Conservation (phyloP, 257 asterid genomes). For the Fraxinus americana region DNA sequence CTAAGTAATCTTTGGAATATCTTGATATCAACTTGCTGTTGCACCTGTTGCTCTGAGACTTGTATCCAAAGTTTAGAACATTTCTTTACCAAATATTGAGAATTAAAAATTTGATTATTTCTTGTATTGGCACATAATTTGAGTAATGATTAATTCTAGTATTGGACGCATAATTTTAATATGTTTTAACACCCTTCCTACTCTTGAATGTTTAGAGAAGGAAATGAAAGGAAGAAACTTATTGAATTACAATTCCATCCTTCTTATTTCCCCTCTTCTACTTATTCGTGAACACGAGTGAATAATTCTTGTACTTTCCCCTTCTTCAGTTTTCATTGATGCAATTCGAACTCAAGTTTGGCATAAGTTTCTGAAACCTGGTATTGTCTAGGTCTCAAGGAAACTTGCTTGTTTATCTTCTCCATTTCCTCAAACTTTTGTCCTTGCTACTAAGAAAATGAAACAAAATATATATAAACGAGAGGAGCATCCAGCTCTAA, state of each 20-base stretch:
- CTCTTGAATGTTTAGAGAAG: background rate
- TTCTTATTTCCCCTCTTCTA: background rate
- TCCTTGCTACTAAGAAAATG: background rate
- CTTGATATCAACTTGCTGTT: background rate
- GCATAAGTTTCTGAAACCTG: background rate
- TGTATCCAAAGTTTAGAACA: background rate
- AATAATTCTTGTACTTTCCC: background rate
- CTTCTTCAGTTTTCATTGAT: background rate
- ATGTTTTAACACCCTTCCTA: background rate
- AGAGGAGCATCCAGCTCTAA: background rate
- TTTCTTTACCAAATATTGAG: background rate
- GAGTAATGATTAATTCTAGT: too few relatives aligned
- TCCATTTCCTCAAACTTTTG: background rate
- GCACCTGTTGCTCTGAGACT: background rate
- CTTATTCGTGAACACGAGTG: background rate
- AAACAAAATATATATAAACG: background rate
- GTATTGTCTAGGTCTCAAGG: background rate
- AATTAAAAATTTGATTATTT: too few relatives aligned
- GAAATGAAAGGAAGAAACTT: conserved; percentile 5
- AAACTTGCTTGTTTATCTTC: background rate
- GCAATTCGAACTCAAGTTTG: conserved; percentile 12
- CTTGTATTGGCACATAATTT: too few relatives aligned
- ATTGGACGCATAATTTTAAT: too few relatives aligned
- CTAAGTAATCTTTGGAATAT: background rate
- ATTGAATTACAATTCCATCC: conserved; percentile 7